These are phyloP conservation scores for Picea engelmannii DNA, from an alignment of 83 land plant genomes.

Conservation along the genomic window DNA sequence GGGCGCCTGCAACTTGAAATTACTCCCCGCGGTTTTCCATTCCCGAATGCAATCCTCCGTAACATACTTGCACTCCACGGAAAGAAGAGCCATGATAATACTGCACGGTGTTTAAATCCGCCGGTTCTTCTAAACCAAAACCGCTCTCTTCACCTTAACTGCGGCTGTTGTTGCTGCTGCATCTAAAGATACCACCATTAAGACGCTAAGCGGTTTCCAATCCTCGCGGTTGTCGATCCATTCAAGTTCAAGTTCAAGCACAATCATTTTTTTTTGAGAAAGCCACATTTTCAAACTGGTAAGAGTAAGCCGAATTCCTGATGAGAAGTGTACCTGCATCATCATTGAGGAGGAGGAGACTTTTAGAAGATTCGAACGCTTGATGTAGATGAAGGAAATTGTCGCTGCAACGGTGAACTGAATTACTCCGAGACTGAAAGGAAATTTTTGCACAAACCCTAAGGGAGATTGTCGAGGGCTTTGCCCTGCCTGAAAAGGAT, in stretches of 20 bases:
- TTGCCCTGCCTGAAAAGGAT: no score
- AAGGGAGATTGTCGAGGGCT: no score
- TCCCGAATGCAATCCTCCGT: slow-evolving; percentile 68
- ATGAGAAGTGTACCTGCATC: slow-evolving; percentile 14
- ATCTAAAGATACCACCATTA: slow-evolving; percentile 12
- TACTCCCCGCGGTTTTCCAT: slow-evolving; percentile 60
- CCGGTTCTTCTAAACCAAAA: no score
- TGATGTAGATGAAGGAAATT: no score
- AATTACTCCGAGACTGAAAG: no score
- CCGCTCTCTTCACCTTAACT: background rate
- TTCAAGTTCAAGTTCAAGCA: slow-evolving; percentile 6
- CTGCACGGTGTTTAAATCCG: no score
- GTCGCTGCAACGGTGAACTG: no score
- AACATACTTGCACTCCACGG: slow-evolving; percentile 60
- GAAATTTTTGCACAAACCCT: no score
- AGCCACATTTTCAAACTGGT: background rate
- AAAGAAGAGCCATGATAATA: no score
- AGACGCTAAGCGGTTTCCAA: slow-evolving; percentile 6
- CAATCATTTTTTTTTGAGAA: slow-evolving; percentile 9
- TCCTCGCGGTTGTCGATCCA: background rate
- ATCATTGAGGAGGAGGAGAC: background rate
- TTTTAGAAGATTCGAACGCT: background rate
- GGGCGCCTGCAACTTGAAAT: slow-evolving; percentile 29
- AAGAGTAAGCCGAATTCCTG: slow-evolving; percentile 8
- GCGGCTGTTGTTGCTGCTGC: background rate